phyloP scores from a whole-genome alignment of 2,329 filamentous ascomycete genomes.

The Penicillium sp. region DNA sequence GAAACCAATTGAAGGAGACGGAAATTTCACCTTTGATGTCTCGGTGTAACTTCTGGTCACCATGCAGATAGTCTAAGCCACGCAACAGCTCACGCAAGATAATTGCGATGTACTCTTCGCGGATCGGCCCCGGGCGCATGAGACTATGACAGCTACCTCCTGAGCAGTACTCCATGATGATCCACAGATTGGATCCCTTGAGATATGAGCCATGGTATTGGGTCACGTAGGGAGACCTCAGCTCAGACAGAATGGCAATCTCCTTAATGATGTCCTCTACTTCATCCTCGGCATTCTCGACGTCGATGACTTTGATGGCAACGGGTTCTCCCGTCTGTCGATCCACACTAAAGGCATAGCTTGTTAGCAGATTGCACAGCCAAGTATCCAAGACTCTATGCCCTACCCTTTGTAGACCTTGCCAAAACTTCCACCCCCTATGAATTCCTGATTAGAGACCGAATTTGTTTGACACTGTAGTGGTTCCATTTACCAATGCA shows the following conservation, averaged over 20 bases:
- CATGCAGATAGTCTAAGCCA: conserved; percentile 86
- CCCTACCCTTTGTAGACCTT: conserved; percentile 96
- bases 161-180: conserved; percentile 98
- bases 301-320: conserved; percentile 97
- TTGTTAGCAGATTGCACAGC: conserved; percentile 5
- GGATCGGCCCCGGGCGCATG: conserved; percentile 86
- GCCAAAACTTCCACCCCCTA: conserved; percentile 94
- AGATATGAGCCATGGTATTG: conserved; percentile 97
- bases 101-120: conserved; percentile 95
- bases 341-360: conserved; percentile 60
- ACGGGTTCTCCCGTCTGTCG: conserved; percentile 88
- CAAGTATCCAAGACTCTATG: conserved; percentile 8
- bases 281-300: conserved; percentile 97
- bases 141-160: conserved; percentile 93
- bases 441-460: not conserved
- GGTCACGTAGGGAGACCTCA: conserved; percentile 93
- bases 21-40: conserved; percentile 74
- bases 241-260: conserved; percentile 91
- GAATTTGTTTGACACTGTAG: not conserved
- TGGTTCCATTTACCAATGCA: conserved; percentile 64
- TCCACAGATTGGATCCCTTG: conserved; percentile 95
- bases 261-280: conserved; percentile 99
- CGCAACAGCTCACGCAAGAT: conserved; percentile 84
- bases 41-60: conserved; percentile 90
- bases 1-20: not conserved